Conservation (phyloP, 129 eudicot genomes). For the Escallonia rubra region DNA sequence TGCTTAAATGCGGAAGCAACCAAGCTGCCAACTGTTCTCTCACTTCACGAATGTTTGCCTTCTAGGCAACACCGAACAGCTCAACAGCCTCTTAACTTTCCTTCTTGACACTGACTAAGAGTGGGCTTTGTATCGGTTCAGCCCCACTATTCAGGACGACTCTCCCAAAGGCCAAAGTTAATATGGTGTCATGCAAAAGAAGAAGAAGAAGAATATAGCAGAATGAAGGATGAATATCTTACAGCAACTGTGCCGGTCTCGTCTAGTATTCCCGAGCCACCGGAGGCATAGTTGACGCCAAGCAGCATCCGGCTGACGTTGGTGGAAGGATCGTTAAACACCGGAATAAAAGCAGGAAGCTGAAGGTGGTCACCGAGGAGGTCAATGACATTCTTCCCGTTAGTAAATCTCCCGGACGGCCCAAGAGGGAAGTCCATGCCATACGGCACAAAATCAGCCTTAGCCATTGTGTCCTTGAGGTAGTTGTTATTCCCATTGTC, state of each 20-base stretch:
- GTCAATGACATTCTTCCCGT: conserved; percentile 53
- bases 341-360: conserved; percentile 35
- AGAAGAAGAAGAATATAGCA: not conserved
- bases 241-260: conserved; percentile 43
- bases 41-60: no score
- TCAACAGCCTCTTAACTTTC: no score
- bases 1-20: no score
- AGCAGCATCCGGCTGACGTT: conserved; percentile 23
- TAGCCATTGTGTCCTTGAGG: conserved; percentile 22
- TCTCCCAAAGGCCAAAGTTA: no score
- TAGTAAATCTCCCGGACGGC: conserved; percentile 54
- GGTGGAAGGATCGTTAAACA: conserved; percentile 32
- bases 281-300: conserved; percentile 65
- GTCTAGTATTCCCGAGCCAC: conserved; percentile 61
- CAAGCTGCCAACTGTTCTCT: no score
- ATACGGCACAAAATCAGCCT: conserved; percentile 44
- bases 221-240: not conserved
- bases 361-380: conserved; percentile 26
- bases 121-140: no score
- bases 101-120: no score
- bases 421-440: conserved; percentile 53
- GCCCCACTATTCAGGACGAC: no score
- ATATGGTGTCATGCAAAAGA: not conserved
- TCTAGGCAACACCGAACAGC: no score
- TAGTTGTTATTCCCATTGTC: conserved; percentile 63